These are phyloP conservation scores for Thelonectria rubi DNA, from an alignment of 2,329 filamentous ascomycete genomes.

Conservation along the genomic window DNA sequence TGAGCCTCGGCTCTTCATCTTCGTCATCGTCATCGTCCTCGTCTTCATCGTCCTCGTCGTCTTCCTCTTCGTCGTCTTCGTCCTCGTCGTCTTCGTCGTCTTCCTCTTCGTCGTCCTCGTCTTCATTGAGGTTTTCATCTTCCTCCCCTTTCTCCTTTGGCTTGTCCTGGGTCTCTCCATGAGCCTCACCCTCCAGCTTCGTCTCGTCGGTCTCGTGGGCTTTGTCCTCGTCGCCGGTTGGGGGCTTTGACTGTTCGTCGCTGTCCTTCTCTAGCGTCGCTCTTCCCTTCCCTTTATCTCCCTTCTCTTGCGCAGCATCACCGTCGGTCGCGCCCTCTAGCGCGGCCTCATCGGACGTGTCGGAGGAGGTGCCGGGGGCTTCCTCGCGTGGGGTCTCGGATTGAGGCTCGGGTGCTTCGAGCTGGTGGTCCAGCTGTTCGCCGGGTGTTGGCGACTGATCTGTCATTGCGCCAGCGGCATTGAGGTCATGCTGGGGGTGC, in stretches of 20 bases:
- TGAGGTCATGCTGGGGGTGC: constrained; percentile 44
- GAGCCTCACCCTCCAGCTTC: constrained; percentile 29
- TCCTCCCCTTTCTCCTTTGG: constrained; percentile 28
- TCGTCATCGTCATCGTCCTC: constrained; percentile 83
- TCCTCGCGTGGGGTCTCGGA: constrained; percentile 31
- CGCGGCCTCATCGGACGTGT: background rate
- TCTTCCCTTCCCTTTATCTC: constrained; percentile 38
- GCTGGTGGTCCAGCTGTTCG: constrained; percentile 38
- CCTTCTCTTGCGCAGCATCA: constrained; percentile 27
- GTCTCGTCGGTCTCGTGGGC: constrained; percentile 11
- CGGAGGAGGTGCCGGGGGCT: constrained; percentile 17
- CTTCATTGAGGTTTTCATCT: constrained; percentile 33
- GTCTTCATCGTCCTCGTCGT: constrained; percentile 65
- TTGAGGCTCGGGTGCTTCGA: constrained; percentile 30
- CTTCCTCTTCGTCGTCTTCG: constrained; percentile 51
- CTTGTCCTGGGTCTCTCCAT: constrained; percentile 14
- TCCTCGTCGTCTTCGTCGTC: constrained; percentile 39
- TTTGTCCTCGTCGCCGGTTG: constrained; percentile 18
- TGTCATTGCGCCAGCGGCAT: constrained; percentile 51
- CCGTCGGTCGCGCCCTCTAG: background rate
- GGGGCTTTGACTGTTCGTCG: background rate
- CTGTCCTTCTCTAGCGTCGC: constrained; percentile 20
- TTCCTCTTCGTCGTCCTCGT: constrained; percentile 29
- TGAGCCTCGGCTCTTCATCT: constrained; percentile 92
- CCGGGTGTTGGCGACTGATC: constrained; percentile 50